A percentile compares a stretch with the other conserved stretches of the same genome.
Evolutionary conservation across 805 yeast species (phyloP).

Genomic region (Nakazawaea wyomingensis): DNA sequence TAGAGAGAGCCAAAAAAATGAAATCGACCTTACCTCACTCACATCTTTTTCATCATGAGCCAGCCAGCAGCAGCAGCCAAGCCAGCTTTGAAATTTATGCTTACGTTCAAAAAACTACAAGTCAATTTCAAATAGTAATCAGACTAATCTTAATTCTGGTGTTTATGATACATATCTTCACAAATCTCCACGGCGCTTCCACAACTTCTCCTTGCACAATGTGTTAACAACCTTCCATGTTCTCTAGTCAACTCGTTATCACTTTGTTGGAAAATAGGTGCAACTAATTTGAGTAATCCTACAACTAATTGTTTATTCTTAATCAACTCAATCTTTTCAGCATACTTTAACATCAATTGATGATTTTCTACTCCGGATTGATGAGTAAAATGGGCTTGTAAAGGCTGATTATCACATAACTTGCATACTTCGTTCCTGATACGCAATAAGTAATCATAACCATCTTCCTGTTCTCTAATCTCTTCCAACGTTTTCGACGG

Average conservation of each 20-base stretch:
- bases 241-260: constrained; percentile 58
- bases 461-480: constrained; percentile 39
- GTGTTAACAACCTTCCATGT: constrained; percentile 44
- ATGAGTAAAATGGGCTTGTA: constrained; percentile 28
- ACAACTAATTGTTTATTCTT: constrained; percentile 42
- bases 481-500: constrained; percentile 15
- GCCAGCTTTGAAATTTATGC: background rate
- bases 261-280: constrained; percentile 33
- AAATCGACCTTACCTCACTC: too few relatives aligned
- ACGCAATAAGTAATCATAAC: constrained; percentile 44
- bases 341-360: constrained; percentile 35
- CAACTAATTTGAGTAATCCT: constrained; percentile 48
- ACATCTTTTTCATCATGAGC: too few relatives aligned
- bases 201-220: constrained; percentile 49
- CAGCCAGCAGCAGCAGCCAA: too few relatives aligned
- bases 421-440: constrained; percentile 37
- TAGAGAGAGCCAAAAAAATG: too few relatives aligned
- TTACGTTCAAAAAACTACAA: too few relatives aligned
- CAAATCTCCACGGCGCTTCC: constrained; percentile 44
- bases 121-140: too few relatives aligned
- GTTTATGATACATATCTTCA: constrained; percentile 41
- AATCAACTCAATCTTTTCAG: constrained; percentile 33
- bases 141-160: background rate
- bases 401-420: constrained; percentile 25
- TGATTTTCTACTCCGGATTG: constrained; percentile 34